A percentile compares a stretch with the other conserved stretches of the same genome.
Conservation (phyloP, 2,329 filamentous ascomycete species). For the Beauveria brongniartii region DNA sequence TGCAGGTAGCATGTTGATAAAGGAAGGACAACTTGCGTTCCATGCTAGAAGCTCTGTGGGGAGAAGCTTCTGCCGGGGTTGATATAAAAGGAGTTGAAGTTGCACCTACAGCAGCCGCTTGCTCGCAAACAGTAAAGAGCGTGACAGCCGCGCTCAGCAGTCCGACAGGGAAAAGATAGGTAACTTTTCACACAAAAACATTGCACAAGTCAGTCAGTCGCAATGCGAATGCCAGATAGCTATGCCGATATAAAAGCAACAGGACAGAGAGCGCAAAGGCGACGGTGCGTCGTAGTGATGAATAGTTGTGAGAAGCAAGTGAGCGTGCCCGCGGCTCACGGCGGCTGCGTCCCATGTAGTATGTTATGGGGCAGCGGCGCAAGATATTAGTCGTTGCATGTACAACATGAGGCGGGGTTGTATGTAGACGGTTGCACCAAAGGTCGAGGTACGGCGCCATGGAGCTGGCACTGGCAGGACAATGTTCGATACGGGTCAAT, state of each 20-base stretch:
- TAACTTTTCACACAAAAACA: not conserved
- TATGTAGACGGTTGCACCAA: slow-evolving; percentile 4
- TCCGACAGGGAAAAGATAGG: not conserved
- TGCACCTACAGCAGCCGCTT: not conserved
- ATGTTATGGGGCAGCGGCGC: not conserved
- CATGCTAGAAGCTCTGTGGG: not conserved
- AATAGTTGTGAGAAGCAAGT: slow-evolving; percentile 5
- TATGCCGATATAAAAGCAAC: not conserved
- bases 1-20: not conserved
- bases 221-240: not conserved
- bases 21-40: not conserved
- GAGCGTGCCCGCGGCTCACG: not conserved
- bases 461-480: not conserved
- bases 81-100: not conserved
- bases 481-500: not conserved
- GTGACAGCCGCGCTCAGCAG: not conserved
- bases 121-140: not conserved
- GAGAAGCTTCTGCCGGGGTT: not conserved
- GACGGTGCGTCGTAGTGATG: not conserved
- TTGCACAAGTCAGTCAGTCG: not conserved
- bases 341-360: not conserved
- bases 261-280: not conserved
- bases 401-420: slow-evolving; percentile 7
- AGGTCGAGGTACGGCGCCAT: not conserved
- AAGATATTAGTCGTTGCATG: slow-evolving; percentile 7